These are phyloP conservation scores for Triangularia verruculosa DNA, from an alignment of 2,329 filamentous ascomycete genomes.

Conservation along the genomic window DNA sequence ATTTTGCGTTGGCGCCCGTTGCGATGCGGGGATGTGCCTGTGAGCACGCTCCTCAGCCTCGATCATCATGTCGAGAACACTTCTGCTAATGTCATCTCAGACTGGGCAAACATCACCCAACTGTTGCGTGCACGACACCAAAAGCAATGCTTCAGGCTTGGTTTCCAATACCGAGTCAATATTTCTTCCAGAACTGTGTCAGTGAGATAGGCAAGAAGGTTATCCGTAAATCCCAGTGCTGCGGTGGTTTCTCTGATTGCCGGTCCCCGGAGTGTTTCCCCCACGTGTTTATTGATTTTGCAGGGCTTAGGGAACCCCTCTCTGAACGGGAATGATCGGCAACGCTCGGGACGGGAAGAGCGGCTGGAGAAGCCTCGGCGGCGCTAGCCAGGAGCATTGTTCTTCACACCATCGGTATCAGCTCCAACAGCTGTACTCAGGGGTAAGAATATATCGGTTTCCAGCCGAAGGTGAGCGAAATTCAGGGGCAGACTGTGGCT, in stretches of 20 bases:
- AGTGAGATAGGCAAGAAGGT: background rate
- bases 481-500: background rate
- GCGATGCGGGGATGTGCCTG: background rate
- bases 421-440: background rate
- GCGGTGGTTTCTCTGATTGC: background rate
- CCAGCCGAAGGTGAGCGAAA: background rate
- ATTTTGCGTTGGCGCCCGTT: background rate
- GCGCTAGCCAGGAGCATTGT: background rate
- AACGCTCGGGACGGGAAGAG: constrained; percentile 5
- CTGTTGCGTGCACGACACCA: too few species aligned
- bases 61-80: background rate
- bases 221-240: background rate
- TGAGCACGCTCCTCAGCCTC: background rate
- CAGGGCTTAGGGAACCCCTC: background rate
- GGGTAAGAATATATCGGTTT: background rate
- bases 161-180: background rate
- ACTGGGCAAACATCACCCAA: background rate
- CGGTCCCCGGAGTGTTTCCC: background rate
- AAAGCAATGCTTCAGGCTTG: too few species aligned
- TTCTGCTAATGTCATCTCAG: background rate
- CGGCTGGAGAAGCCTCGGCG: constrained; percentile 3
- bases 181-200: background rate
- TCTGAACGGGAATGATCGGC: constrained; percentile 3
- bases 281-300: constrained; percentile 5
- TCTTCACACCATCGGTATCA: background rate